A percentile compares a stretch with the other conserved stretches of the same genome.
These are phyloP conservation scores for Globisporangium megalacanthum DNA, from an alignment of 352 stramenopile genomes.

Conservation along the genomic window DNA sequence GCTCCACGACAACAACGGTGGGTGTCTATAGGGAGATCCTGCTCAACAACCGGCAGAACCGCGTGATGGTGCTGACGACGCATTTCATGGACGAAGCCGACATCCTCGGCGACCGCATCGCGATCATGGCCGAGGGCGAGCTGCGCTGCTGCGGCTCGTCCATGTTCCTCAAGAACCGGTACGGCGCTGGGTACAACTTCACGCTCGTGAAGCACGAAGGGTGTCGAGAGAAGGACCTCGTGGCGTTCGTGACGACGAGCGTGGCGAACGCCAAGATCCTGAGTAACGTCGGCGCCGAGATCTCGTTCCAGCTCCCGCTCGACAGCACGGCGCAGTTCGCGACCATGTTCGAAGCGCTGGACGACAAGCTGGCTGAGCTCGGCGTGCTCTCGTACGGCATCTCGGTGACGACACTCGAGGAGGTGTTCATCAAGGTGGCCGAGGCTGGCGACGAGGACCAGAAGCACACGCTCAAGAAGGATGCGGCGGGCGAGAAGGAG, in stretches of 20 bases:
- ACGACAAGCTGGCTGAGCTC: constrained; percentile 31
- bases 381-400: constrained; percentile 61
- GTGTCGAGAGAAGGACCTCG: constrained; percentile 24
- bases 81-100: constrained; percentile 95
- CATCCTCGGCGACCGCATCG: constrained; percentile 70
- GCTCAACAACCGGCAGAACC: constrained; percentile 35
- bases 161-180: constrained; percentile 72
- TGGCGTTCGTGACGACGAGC: constrained; percentile 29
- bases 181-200: constrained; percentile 37
- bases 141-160: constrained; percentile 48
- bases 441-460: constrained; percentile 41
- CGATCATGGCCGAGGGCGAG: constrained; percentile 70
- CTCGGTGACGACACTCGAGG: constrained; percentile 89
- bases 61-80: constrained; percentile 85
- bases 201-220: constrained; percentile 27
- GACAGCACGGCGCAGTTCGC: constrained; percentile 49
- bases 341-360: constrained; percentile 65
- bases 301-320: constrained; percentile 73
- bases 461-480: constrained; percentile 40
- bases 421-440: constrained; percentile 90
- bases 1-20: too few species aligned
- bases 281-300: constrained; percentile 76
- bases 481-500: not conserved
- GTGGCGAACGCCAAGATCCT: constrained; percentile 51
- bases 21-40: too few species aligned